phyloP scores from a whole-genome alignment of 2,329 filamentous ascomycete genomes.

The Stemphylium lycopersici region DNA sequence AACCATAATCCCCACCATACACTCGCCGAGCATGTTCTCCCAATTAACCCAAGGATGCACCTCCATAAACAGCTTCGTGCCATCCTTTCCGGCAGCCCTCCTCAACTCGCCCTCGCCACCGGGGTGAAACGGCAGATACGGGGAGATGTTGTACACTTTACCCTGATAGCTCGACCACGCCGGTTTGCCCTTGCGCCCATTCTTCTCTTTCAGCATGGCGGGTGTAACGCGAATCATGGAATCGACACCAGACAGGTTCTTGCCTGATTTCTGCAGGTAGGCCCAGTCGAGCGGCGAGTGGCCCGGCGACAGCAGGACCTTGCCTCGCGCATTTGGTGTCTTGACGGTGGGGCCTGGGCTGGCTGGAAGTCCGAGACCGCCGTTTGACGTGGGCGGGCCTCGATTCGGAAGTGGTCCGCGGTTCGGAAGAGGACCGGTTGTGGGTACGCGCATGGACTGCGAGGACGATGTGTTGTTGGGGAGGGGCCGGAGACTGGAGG shows the following conservation, averaged over 20 bases:
- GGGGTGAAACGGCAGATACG: constrained; percentile 89
- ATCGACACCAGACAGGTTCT: constrained; percentile 56
- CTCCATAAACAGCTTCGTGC: constrained; percentile 66
- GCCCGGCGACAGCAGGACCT: constrained; percentile 84
- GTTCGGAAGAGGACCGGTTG: constrained; percentile 57
- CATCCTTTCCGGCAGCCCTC: constrained; percentile 77
- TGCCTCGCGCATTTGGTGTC: constrained; percentile 57
- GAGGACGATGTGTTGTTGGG: constrained; percentile 25
- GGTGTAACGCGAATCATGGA: constrained; percentile 77
- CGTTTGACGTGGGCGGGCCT: constrained; percentile 50
- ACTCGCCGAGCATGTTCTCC: constrained; percentile 69
- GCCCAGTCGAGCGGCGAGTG: constrained; percentile 98
- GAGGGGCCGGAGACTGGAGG: constrained; percentile 45
- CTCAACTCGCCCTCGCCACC: constrained; percentile 82
- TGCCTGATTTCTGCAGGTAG: constrained; percentile 74
- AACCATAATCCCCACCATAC: constrained; percentile 67
- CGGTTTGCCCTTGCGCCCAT: constrained; percentile 81
- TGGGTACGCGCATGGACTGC: constrained; percentile 49
- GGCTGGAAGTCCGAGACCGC: constrained; percentile 46
- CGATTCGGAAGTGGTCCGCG: constrained; percentile 51
- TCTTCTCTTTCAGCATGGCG: constrained; percentile 76
- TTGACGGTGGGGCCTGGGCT: constrained; percentile 39
- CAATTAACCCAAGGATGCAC: constrained; percentile 72
- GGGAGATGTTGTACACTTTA: constrained; percentile 91
- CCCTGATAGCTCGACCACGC: constrained; percentile 91